Percentiles rank a stretch among this genome's conserved stretches.
These are phyloP conservation scores for Monilinia polystroma DNA, from an alignment of 2,329 filamentous ascomycete genomes.

Conservation along the genomic window DNA sequence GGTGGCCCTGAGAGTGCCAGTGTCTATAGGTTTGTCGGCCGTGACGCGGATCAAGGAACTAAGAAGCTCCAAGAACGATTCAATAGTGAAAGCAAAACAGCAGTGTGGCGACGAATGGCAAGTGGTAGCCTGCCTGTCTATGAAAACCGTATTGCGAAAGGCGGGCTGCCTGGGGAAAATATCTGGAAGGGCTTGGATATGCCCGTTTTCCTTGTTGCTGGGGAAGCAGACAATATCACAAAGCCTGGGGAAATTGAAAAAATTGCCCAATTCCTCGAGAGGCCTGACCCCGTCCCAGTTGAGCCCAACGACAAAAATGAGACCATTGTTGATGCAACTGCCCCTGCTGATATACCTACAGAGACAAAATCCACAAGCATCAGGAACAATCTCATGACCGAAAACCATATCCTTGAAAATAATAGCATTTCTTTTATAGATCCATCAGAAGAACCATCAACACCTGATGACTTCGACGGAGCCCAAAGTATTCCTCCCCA, in stretches of 20 bases:
- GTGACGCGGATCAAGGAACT: constrained; percentile 62
- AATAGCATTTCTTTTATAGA: constrained; percentile 42
- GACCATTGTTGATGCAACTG: constrained; percentile 50
- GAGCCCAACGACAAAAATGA: constrained; percentile 38
- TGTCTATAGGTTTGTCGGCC: constrained; percentile 73
- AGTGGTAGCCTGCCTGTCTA: constrained; percentile 67
- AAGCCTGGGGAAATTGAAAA: constrained; percentile 68
- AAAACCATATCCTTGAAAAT: constrained; percentile 43
- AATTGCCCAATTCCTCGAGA: constrained; percentile 52
- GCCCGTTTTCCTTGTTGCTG: constrained; percentile 77
- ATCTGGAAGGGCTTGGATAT: constrained; percentile 71
- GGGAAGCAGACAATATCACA: constrained; percentile 73
- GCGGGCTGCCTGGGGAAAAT: constrained; percentile 67
- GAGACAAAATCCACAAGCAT: constrained; percentile 33
- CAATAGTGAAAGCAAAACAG: constrained; percentile 78
- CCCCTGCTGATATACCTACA: constrained; percentile 45
- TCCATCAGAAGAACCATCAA: constrained; percentile 47
- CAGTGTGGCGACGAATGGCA: constrained; percentile 71
- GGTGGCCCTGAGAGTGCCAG: constrained; percentile 77
- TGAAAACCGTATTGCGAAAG: constrained; percentile 50
- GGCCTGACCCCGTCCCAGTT: constrained; percentile 33
- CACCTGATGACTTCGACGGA: constrained; percentile 46
- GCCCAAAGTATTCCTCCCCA: constrained; percentile 47
- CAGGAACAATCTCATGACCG: constrained; percentile 43
- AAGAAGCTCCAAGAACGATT: constrained; percentile 68